Base-by-base conservation (phyloP, 352 stramenopile species). In the Blastocystis sp. region DNA sequence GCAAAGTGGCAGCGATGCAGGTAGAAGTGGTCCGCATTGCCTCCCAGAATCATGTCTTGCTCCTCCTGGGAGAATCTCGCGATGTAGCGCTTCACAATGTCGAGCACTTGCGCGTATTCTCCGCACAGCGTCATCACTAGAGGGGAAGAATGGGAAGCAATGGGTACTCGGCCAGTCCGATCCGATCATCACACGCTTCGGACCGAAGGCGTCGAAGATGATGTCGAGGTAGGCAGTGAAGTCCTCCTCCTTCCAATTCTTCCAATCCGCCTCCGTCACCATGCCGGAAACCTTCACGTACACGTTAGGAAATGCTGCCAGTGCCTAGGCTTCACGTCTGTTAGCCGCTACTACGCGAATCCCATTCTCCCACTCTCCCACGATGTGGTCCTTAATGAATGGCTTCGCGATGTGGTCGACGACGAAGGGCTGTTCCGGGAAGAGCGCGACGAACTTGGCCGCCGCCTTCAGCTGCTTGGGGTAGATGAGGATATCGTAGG, bases 211-310 rank as follows among this genome's bases (percentile, higher is more conserved):
- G 71, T 87, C 77, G 42, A 87, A 87, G 45, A 87, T 76, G 24
- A 87, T 87, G n/a, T 87, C 77, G 21, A 87, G 45, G 45, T 87
- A 87, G 19, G 45, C 14, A 7, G 38, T 87, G 57, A 87, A 87
- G 52, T 87, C 77, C 40, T 81, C 77, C 38, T 87, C 65, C 77
- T 81, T 87, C 77, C 77, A 87, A 42, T 87, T 87, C 77, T 79
- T 78, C 77, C 77, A 87, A 45, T 87, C 34, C 14, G 14, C 77
- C 24, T 87, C 77, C 38, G 77, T 87, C 42, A 87, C 77, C 77
- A 87, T 87, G 6, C 77, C 77, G 40, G 77, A 87, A 21, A 87
- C 77, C 42, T 87, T 87, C 11, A 87, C 57, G 62, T 62, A 77
- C 59, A 87, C 77, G 42, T 87, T 87, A 2, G 77, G 77, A 3